These are phyloP conservation scores for Lactarius deliciosus DNA, from an alignment of 768 basidiomycete species.

Conservation along the genomic window DNA sequence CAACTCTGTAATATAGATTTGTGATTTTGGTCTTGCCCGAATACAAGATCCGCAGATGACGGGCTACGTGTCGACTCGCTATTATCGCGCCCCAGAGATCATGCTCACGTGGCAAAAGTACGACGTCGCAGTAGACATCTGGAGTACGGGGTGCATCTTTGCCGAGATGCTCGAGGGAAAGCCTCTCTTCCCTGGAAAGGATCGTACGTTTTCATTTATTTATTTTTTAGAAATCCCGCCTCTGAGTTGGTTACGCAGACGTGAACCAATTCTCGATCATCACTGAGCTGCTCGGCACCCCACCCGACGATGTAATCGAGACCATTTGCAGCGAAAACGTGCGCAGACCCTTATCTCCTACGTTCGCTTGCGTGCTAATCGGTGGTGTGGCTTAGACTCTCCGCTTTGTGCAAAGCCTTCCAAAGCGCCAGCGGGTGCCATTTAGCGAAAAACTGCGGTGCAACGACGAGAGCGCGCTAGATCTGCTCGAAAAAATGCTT, in stretches of 20 bases:
- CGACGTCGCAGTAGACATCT: constrained; percentile 98
- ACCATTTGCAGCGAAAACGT: constrained; percentile 99
- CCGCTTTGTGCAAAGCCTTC: constrained; percentile 96
- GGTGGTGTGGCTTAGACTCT: constrained; percentile 63
- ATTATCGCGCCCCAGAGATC: constrained; percentile 99
- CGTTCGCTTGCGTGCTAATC: constrained; percentile 6
- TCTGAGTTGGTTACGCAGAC: constrained; percentile 51
- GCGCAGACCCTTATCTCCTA: constrained; percentile 34
- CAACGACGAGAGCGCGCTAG: constrained; percentile 86
- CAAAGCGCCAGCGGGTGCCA: constrained; percentile 93
- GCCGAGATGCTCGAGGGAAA: constrained; percentile 99
- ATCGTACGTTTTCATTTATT: constrained; percentile 69
- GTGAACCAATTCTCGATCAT: constrained; percentile 99
- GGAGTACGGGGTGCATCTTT: constrained; percentile 99
- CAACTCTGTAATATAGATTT: constrained; percentile 59
- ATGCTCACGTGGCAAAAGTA: constrained; percentile 99
- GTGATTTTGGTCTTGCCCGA: constrained; percentile 97
- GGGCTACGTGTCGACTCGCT: constrained; percentile 97
- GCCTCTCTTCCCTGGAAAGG: constrained; percentile 98
- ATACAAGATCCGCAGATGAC: constrained; percentile 99
- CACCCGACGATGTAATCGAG: constrained; percentile 98
- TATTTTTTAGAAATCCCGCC: constrained; percentile 1
- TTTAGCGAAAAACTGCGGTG: constrained; percentile 92
- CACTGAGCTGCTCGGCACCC: constrained; percentile 96
- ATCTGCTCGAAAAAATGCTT: constrained; percentile 97